These are phyloP conservation scores for Schoenoplectus triqueter DNA, from an alignment of 202 grass and related monocot species.

Conservation along the genomic window DNA sequence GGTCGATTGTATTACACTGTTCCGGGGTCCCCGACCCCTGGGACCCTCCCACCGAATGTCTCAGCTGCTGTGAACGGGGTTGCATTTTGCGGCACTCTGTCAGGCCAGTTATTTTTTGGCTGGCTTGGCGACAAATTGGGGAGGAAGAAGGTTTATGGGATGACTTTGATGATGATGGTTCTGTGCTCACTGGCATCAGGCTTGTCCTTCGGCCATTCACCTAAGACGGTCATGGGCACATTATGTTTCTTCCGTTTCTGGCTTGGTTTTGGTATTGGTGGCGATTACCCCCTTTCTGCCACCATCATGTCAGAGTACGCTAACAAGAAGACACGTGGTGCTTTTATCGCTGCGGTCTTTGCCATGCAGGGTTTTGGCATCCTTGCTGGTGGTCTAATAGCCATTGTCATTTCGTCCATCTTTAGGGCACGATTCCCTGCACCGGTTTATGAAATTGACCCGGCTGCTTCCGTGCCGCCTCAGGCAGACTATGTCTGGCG, in stretches of 20 bases:
- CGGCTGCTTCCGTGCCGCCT: slow-evolving; percentile 43
- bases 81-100: slow-evolving; percentile 67
- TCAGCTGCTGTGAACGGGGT: slow-evolving; percentile 66
- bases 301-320: slow-evolving; percentile 68
- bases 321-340: slow-evolving; percentile 60
- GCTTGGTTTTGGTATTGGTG: slow-evolving; percentile 85
- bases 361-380: slow-evolving; percentile 90
- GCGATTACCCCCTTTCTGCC: slow-evolving; percentile 65
- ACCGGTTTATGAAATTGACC: slow-evolving; percentile 46
- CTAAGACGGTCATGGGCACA: slow-evolving; percentile 50
- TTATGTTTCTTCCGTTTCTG: slow-evolving; percentile 91
- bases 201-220: slow-evolving; percentile 59
- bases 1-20: slow-evolving; percentile 80
- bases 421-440: slow-evolving; percentile 54
- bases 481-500: slow-evolving; percentile 64
- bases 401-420: slow-evolving; percentile 54
- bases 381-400: slow-evolving; percentile 57
- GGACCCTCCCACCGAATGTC: slow-evolving; percentile 56
- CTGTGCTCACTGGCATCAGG: slow-evolving; percentile 66
- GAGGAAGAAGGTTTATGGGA: slow-evolving; percentile 71
- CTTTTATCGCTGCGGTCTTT: slow-evolving; percentile 88
- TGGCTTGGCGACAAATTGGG: slow-evolving; percentile 82
- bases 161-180: slow-evolving; percentile 76
- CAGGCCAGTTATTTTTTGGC: slow-evolving; percentile 75
- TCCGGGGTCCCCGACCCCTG: slow-evolving; percentile 50